Evolutionary conservation across 148 eudicot genomes (phyloP).

Genomic region (Mesembryanthemum crystallinum): DNA sequence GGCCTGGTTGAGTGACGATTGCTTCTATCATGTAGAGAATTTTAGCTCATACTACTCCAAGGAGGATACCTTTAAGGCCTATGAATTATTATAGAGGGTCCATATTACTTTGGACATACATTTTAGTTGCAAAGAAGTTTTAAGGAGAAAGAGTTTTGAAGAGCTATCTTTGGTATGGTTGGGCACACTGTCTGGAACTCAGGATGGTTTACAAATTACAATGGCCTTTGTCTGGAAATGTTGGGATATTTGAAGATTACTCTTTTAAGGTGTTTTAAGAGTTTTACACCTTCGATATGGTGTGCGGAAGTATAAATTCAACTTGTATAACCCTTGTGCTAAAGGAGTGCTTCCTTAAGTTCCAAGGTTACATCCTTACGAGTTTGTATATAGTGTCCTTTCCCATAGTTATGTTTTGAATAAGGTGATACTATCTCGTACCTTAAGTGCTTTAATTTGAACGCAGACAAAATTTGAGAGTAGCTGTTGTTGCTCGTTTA

Average conservation of each 20-base stretch:
- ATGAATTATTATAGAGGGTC: neutral
- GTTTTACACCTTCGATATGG: neutral
- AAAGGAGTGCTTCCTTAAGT: neutral
- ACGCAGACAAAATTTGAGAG: too few relatives aligned
- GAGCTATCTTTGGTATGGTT: neutral
- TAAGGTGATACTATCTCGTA: too few relatives aligned
- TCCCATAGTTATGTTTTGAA: too few relatives aligned
- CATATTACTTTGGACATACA: neutral
- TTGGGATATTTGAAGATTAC: neutral
- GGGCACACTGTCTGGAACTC: too few relatives aligned
- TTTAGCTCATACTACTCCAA: too few relatives aligned
- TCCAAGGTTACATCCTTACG: neutral
- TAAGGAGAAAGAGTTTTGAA: neutral
- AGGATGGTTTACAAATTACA: neutral
- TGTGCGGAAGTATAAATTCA: neutral
- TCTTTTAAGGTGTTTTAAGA: neutral
- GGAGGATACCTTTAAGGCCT: too few relatives aligned
- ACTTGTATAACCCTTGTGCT: neutral
- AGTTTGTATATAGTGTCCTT: too few relatives aligned
- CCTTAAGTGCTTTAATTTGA: too few relatives aligned
- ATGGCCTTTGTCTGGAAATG: neutral
- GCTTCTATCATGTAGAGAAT: too few relatives aligned
- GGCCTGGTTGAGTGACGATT: too few relatives aligned
- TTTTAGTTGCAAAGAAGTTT: neutral
- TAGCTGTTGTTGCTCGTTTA: too few relatives aligned